phyloP scores from a whole-genome alignment of 1,284 basidiomycete genomes.

The Malassezia sp. region DNA sequence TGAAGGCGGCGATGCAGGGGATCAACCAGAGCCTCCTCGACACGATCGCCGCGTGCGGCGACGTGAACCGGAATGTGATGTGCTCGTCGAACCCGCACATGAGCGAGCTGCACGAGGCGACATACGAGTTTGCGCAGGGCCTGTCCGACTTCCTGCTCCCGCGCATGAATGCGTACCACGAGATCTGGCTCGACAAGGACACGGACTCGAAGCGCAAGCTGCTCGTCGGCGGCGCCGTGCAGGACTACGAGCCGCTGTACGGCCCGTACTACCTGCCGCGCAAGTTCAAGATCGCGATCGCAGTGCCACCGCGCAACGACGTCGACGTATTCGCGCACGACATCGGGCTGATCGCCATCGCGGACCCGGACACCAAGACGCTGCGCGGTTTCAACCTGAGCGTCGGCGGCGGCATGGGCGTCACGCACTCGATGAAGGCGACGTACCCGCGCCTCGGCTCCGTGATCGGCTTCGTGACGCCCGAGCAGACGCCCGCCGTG shows the following conservation, averaged over 20 bases:
- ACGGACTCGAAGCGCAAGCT: constrained; percentile 55
- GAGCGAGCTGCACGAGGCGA: constrained; percentile 71
- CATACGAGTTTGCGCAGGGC: constrained; percentile 72
- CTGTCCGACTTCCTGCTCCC: constrained; percentile 81
- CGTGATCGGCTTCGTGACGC: constrained; percentile 81
- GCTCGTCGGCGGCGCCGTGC: constrained; percentile 75
- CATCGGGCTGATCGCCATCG: constrained; percentile 85
- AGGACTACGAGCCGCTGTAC: constrained; percentile 91
- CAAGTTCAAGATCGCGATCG: constrained; percentile 94
- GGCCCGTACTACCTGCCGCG: constrained; percentile 93
- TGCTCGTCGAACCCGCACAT: constrained; percentile 81
- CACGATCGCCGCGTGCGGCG: constrained; percentile 94
- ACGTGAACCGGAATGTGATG: constrained; percentile 88
- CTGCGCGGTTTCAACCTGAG: constrained; percentile 49
- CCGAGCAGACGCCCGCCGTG: constrained; percentile 72
- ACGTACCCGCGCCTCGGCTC: constrained; percentile 85
- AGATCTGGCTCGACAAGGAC: constrained; percentile 80
- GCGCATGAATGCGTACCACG: constrained; percentile 85
- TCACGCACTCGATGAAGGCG: constrained; percentile 96
- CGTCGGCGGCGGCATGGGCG: constrained; percentile 87
- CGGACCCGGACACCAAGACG: constrained; percentile 51
- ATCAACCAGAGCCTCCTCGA: constrained; percentile 87
- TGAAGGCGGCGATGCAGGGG: constrained; percentile 90
- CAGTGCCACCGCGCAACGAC: constrained; percentile 91
- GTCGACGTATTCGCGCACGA: constrained; percentile 94